Base-by-base conservation (phyloP, 108 stramenopile species). In the Aurantiochytrium sp. region DNA sequence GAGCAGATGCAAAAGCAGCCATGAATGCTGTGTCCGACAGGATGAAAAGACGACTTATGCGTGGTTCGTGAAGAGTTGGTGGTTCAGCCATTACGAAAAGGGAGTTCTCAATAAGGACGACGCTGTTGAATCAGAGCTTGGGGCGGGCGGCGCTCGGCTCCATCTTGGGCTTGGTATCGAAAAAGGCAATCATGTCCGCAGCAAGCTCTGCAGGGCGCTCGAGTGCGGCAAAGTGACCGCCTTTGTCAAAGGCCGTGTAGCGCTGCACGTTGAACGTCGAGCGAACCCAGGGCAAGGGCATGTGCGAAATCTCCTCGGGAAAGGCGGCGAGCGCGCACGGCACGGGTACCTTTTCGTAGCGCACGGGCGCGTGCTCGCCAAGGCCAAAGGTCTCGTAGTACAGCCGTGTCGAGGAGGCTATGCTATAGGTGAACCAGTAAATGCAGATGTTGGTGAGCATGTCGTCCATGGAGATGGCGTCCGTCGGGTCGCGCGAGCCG, bases 381-480 rank as follows among this genome's bases (percentile, higher is more conserved):
- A 2, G 1, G 19, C 42, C 42, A 5, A 81, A 6, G 6, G 73
- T 2, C 30, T 81, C 73, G 24, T 22, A 48, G 73, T 81, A 81
- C 42, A 81, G 30, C 45, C 73, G 73, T 8, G 27, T 27, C 6
- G 73, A 81, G 27, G 73, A 81, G 10, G 42, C 73, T 6, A 81
- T 81, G 24, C 24, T 48, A 17, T 48, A 30, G 30, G 73, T 81
- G 2, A 81, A 81, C 73, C 73, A 81, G 30, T 81, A 81, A 48
- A 81, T 81, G 3, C 73, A 81, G 32, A 81, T 41, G 45, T 81
- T 81, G 19, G 73, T 81, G 42, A 81, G 42, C 73, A 81, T 81
- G 1, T 81, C 42, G 45, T 81, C 39, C 36, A 48, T 37, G n/a
- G 42, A 27, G 19, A 81, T 41, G 10, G 42, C 73, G 8, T 34